Base-by-base conservation (phyloP, 1,284 basidiomycete species). In the Cryptococcus hybrid region DNA sequence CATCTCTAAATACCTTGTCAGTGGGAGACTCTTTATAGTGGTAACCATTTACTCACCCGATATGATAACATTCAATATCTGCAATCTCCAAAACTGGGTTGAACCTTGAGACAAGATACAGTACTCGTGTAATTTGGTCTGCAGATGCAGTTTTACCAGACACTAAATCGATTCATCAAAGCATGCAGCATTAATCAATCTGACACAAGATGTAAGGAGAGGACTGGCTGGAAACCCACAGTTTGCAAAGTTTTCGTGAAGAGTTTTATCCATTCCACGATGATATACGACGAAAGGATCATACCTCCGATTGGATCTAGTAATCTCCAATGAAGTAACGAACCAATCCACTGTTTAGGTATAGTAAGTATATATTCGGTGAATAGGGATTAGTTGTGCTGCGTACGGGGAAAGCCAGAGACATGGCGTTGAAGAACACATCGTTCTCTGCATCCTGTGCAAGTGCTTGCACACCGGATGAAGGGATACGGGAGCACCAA, bases 391-490 rank as follows among this genome's bases (percentile, higher is more conserved):
- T 18, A 18, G 18, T 18, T 18, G 18, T 18, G 18, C 63, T 68
- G 38, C 80, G 45, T 52, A 80, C 78, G 1, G 83, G 83, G 63
- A 84, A 84, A 30, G 81, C 68, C 13, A 84, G 75, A 6, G 82
- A 83, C 64, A 82, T 80, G 34, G 80, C 69, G 69, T 84, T 84
- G 71, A 84, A 80, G 45, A 80, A 80, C 9, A 79, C 77, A 58
- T 83, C 82, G 64, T 83, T 83, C 66, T 82, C 79, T 7, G 82
- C 82, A 61, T 82, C 81, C 57, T 80, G 79, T 2, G 78, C 78
- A 3, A 79, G 68, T 37, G 79, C 75, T 67, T 75, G 75, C 2
- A 76, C 72, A 4, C 73, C 73, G 0, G 76, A 76, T 0, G 74
- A 75, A 2, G 74, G 74, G 37, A 77, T 77, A 4, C 64, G 59